Conservation (phyloP, 768 basidiomycete species). For the Lactarius sp. region DNA sequence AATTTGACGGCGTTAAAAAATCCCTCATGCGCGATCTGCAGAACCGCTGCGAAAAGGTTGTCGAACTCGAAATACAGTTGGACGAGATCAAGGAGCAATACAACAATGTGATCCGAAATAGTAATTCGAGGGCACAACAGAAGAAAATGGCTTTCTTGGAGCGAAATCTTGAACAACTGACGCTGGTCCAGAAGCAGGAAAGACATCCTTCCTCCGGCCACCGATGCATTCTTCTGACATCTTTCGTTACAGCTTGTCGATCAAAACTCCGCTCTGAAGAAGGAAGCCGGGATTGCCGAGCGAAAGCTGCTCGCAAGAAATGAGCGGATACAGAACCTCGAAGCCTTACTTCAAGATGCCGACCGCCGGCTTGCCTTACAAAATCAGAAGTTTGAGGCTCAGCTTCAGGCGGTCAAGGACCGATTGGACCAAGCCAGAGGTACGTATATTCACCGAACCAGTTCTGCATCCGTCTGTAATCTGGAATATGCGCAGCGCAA, state of each 20-base stretch:
- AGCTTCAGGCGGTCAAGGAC: slow-evolving; percentile 88
- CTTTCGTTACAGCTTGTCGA: slow-evolving; percentile 73
- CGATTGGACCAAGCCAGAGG: slow-evolving; percentile 90
- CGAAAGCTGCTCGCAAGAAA: slow-evolving; percentile 94
- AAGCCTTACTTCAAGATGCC: slow-evolving; percentile 87
- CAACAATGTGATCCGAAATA: slow-evolving; percentile 96
- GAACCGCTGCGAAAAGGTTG: slow-evolving; percentile 99
- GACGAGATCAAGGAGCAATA: slow-evolving; percentile 99
- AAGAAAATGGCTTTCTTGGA: slow-evolving; percentile 99
- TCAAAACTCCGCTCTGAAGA: slow-evolving; percentile 95
- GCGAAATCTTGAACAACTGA: slow-evolving; percentile 92
- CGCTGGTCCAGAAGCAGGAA: slow-evolving; percentile 95
- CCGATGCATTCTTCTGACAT: slow-evolving; percentile 12
- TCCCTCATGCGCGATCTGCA: slow-evolving; percentile 97
- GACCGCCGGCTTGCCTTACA: slow-evolving; percentile 88
- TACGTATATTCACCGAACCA: slow-evolving; percentile 33
- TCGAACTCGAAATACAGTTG: slow-evolving; percentile 96
- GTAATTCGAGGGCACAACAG: slow-evolving; percentile 97
- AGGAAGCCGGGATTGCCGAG: slow-evolving; percentile 95
- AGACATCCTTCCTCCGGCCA: slow-evolving; percentile 24
- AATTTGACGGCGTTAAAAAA: slow-evolving; percentile 98
- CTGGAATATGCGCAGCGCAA: slow-evolving; percentile 51
- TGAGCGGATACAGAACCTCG: slow-evolving; percentile 96
- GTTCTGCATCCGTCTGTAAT: slow-evolving; percentile 21
- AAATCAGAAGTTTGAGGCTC: slow-evolving; percentile 93